phyloP scores from a whole-genome alignment of 2,329 filamentous ascomycete species.

The Fusarium liriodendri region DNA sequence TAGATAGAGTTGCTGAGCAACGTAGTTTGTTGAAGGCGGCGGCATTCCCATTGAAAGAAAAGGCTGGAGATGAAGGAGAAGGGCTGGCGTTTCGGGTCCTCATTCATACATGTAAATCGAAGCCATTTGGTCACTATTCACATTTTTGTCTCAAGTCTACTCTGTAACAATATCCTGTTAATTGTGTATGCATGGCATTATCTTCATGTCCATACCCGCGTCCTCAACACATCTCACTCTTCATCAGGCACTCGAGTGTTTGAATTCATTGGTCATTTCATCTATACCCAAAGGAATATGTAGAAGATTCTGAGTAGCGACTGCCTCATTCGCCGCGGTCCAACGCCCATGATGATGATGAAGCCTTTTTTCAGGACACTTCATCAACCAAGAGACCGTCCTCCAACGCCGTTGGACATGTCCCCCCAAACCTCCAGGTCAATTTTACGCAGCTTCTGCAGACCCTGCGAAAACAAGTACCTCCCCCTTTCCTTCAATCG shows the following conservation, averaged over 20 bases:
- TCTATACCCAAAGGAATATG: constrained; percentile 52
- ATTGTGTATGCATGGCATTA: background rate
- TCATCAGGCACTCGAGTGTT: background rate
- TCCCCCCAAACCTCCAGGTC: constrained; percentile 24
- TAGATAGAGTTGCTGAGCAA: constrained; percentile 6
- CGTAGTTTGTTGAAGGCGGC: constrained; percentile 20
- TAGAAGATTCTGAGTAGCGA: constrained; percentile 48
- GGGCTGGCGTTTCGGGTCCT: constrained; percentile 41
- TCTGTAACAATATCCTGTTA: background rate
- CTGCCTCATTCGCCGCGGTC: constrained; percentile 30
- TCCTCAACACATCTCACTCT: background rate
- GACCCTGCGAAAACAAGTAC: constrained; percentile 31
- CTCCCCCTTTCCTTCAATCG: constrained; percentile 29
- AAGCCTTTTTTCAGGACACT: constrained; percentile 12
- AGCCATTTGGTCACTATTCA: constrained; percentile 35
- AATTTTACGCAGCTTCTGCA: constrained; percentile 35
- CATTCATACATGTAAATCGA: constrained; percentile 41
- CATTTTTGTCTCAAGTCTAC: constrained; percentile 22
- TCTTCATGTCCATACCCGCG: background rate
- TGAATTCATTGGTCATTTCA: constrained; percentile 49
- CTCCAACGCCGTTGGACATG: constrained; percentile 29
- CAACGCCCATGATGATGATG: constrained; percentile 22
- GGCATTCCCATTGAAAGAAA: constrained; percentile 35
- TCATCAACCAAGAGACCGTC: constrained; percentile 25
- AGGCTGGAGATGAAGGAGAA: constrained; percentile 38